Base-by-base conservation (phyloP, 2,329 filamentous ascomycete species). In the Nemania bipapillata region DNA sequence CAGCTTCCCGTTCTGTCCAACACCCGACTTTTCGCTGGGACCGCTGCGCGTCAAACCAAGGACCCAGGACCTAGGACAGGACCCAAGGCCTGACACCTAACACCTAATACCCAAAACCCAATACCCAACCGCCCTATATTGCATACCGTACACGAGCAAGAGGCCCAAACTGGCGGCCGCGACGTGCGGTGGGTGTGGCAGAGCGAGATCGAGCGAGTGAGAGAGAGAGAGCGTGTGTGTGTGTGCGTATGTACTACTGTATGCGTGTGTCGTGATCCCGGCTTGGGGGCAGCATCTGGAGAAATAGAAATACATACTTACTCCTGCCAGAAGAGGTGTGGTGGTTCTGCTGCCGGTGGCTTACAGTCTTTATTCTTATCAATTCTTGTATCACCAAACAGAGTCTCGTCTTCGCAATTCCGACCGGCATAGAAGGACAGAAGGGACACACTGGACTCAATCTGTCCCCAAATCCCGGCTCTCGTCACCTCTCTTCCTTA, bases 1-100 rank as follows among this genome's bases (percentile, higher is more conserved):
- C 58, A 70, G 58, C 67, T 71, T 69, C 69, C 69, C 56, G 30
- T 63, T 71, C 69, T 15, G 69, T 70, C 52, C 56, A 62, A 40
- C 47, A 55, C 69, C 69, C 65, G 56, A 50, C 26, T 47, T 22
- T 47, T 63, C 47, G 49, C 55, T 59, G 62, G 40, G 20, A 59
- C 53, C 22, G 58, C 53, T 59, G 53, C 58, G 56, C 62, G 35
- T 60, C 50, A 40, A 61, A 47, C 60, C 37, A 40, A 20, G n/a
- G n/a, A n/a, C n/a, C n/a, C n/a, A n/a, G n/a, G n/a, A n/a, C n/a
- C n/a, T n/a, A n/a, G n/a, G n/a, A n/a, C n/a, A n/a, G n/a, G n/a
- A n/a, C n/a, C n/a, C n/a, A n/a, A n/a, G n/a, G n/a, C n/a, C n/a
- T n/a, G n/a, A n/a, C n/a, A n/a, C n/a, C n/a, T n/a, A n/a, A n/a